Percentiles rank a stretch among this genome's conserved stretches.
These are phyloP conservation scores for Carex kokanica DNA, from an alignment of 176 grass and related monocot species.

Conservation along the genomic window DNA sequence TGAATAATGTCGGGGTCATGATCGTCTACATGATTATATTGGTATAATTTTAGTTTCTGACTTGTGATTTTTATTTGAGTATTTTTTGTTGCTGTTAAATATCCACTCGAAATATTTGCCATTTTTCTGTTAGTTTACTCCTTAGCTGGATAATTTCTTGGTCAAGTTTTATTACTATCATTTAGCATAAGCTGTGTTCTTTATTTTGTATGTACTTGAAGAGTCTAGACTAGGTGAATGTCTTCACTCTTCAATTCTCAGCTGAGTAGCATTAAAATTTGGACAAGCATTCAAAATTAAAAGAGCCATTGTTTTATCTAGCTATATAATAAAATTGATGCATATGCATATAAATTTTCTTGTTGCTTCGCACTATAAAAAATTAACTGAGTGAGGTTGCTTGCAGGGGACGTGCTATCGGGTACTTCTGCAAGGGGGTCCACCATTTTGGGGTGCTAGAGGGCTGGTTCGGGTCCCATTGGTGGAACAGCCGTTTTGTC, in stretches of 20 bases:
- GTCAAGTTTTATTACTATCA: neutral
- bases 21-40: slow-evolving; percentile 99
- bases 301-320: neutral
- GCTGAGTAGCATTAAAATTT: neutral
- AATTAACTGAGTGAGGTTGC: neutral
- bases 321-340: neutral
- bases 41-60: slow-evolving; percentile 35
- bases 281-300: neutral
- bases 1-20: slow-evolving; percentile 88
- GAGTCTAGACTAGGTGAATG: too few species aligned
- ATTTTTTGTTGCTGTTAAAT: neutral
- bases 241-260: neutral
- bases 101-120: neutral
- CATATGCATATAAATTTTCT: neutral
- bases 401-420: slow-evolving; percentile 81
- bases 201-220: too few species aligned
- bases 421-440: slow-evolving; percentile 62
- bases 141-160: neutral
- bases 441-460: slow-evolving; percentile 86
- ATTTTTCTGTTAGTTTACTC: neutral
- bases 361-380: neutral
- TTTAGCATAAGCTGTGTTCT: neutral
- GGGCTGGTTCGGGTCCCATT: slow-evolving; percentile 87
- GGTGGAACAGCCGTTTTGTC: slow-evolving; percentile 88
- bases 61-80: neutral